Evolutionary conservation across 768 basidiomycete species (phyloP), one percentile per base, ranked within the genome.

Genomic region (Coprinellus aureogranulatus): DNA sequence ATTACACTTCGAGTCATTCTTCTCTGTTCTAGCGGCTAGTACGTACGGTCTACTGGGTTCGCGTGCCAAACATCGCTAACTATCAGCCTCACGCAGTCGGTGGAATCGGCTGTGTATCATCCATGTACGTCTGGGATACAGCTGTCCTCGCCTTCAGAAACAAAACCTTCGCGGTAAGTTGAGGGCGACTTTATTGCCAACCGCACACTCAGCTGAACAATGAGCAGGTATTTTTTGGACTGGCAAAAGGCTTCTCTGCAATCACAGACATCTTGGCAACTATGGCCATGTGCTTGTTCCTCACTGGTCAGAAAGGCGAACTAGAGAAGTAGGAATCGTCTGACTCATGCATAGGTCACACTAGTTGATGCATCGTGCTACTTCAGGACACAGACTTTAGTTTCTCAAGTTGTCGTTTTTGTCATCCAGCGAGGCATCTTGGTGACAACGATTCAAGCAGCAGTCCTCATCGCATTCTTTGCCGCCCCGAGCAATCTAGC

Each of bases 171-270:
- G 50, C 65, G 25, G 75, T 72, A 34, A 34, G 34, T 14, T 34
- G 34, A 14, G 6, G 34, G 34, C n/a, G n/a, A n/a, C n/a, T n/a
- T n/a, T n/a, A n/a, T n/a, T n/a, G n/a, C n/a, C n/a, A n/a, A n/a
- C n/a, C n/a, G n/a, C n/a, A n/a, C n/a, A n/a, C n/a, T n/a, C n/a
- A 34, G 14, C 34, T 34, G 34, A 34, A 6, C 34, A 6, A 6
- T 34, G 34, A 34, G 30, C 51, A 79, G 77, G 64, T 78, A 8
- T 75, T 77, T 61, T 77, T 78, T 51, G 77, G 77, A 3, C 41
- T 81, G 2, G 74, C 76, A 1, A 79, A 79, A 62, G 78, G 75
- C 11, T 77, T 78, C 56, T 75, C 72, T 30, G 74, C 78, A 14
- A 48, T 73, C 0, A 75, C 78, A 2, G 79, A 81, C 57, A 67